Evolutionary conservation across 192 early-diverging fungal genomes (phyloP).

Genomic region (Linnemannia hyalina): DNA sequence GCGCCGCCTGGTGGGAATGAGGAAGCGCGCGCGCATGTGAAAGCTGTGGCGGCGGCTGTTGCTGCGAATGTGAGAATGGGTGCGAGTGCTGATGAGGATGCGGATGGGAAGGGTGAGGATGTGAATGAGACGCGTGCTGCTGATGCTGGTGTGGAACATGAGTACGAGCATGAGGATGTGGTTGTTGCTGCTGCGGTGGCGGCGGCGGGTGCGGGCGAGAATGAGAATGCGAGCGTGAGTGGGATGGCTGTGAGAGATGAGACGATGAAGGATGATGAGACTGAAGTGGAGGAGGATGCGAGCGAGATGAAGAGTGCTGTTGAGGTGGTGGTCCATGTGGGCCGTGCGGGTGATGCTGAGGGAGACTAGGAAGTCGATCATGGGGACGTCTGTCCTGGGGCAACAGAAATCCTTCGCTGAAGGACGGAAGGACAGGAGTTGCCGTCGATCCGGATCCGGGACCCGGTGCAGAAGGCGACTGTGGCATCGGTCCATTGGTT

Average conservation of each 20-base stretch:
- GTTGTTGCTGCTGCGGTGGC: constrained; percentile 12
- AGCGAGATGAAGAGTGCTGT: no score
- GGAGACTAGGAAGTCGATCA: constrained; percentile 4
- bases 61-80: background rate
- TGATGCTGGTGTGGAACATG: background rate
- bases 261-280: background rate
- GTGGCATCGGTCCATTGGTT: background rate
- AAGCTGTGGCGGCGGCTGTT: background rate
- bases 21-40: background rate
- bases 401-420: constrained; percentile 40
- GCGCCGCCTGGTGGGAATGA: background rate
- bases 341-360: background rate
- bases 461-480: background rate
- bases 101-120: background rate
- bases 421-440: constrained; percentile 27
- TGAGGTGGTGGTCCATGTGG: background rate
- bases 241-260: background rate
- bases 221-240: constrained; percentile 14
- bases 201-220: constrained; percentile 2
- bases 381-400: constrained; percentile 20
- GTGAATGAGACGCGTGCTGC: background rate
- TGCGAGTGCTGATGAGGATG: background rate
- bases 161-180: background rate
- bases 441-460: background rate
- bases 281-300: background rate